These are phyloP conservation scores for Torulaspora indica DNA, from an alignment of 805 yeast species.

Conservation along the genomic window DNA sequence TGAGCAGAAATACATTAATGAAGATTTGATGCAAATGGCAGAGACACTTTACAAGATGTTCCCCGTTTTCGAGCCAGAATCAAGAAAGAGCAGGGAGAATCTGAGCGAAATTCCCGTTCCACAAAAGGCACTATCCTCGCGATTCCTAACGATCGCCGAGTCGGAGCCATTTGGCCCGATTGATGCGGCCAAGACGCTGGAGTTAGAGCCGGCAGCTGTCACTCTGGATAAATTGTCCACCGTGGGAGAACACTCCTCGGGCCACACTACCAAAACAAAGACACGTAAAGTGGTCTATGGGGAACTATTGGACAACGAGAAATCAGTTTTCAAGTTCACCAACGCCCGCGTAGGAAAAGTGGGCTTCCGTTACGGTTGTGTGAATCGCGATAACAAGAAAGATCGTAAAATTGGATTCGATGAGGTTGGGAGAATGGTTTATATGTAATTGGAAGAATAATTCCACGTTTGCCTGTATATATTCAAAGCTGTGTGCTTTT, in stretches of 20 bases:
- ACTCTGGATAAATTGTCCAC: slow-evolving; percentile 66
- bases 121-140: slow-evolving; percentile 69
- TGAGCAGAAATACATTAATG: slow-evolving; percentile 43
- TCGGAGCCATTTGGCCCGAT: slow-evolving; percentile 93
- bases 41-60: slow-evolving; percentile 69
- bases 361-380: slow-evolving; percentile 89
- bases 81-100: slow-evolving; percentile 49
- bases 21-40: slow-evolving; percentile 57
- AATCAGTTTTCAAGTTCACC: slow-evolving; percentile 66
- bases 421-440: slow-evolving; percentile 54
- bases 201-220: slow-evolving; percentile 79
- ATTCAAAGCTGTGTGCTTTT: background rate
- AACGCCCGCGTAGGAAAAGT: slow-evolving; percentile 76
- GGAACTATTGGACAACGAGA: slow-evolving; percentile 61
- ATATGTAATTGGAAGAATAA: slow-evolving; percentile 19
- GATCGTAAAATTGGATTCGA: slow-evolving; percentile 72
- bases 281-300: slow-evolving; percentile 48
- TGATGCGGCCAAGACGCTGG: slow-evolving; percentile 84
- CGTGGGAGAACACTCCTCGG: slow-evolving; percentile 48
- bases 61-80: slow-evolving; percentile 56
- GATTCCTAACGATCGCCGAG: slow-evolving; percentile 87
- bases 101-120: slow-evolving; percentile 94
- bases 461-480: slow-evolving; percentile 6
- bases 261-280: slow-evolving; percentile 27
- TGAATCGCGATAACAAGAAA: slow-evolving; percentile 81